Evolutionary conservation across 768 basidiomycete species (phyloP).

Genomic region (Gymnopilus dilepis): DNA sequence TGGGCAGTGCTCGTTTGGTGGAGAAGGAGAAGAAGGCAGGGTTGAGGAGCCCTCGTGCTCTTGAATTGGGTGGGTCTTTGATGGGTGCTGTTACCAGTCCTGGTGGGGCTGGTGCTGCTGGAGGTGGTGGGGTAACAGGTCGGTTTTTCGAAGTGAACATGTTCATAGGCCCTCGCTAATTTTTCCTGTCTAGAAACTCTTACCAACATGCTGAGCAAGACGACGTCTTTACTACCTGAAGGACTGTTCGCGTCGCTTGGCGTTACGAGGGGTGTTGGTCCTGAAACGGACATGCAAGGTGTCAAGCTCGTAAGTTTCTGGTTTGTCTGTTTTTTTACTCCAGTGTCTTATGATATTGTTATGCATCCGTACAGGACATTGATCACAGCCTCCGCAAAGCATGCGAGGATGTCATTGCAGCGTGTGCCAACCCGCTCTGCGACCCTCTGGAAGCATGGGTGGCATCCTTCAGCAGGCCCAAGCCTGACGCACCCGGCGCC

Average conservation of each 20-base stretch:
- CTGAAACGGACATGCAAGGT: conserved; percentile 59
- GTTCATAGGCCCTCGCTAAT: neutral
- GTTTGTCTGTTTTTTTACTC: neutral
- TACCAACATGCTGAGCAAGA: conserved; percentile 63
- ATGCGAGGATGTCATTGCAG: conserved; percentile 83
- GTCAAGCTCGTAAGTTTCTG: conserved; percentile 67
- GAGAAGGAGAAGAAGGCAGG: conserved; percentile 4
- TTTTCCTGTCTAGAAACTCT: conserved; percentile 49
- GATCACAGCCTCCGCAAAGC: conserved; percentile 84
- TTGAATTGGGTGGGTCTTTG: conserved; percentile 16
- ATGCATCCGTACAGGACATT: conserved; percentile 63
- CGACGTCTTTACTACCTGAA: conserved; percentile 67
- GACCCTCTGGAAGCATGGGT: conserved; percentile 69
- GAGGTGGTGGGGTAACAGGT: conserved; percentile 63
- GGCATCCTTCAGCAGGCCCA: conserved; percentile 4
- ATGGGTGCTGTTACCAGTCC: conserved; percentile 1
- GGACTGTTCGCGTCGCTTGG: conserved; percentile 74
- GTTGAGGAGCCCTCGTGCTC: conserved; percentile 14
- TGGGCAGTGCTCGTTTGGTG: neutral
- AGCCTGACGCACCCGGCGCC: neutral
- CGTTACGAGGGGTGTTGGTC: conserved; percentile 57
- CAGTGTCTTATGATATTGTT: neutral
- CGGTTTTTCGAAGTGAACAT: conserved; percentile 4
- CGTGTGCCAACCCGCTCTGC: conserved; percentile 62
- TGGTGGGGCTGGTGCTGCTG: neutral